Percentiles rank a stretch among this genome's conserved stretches.
phyloP scores from a whole-genome alignment of 768 basidiomycete species.

The Mycena indigotica region DNA sequence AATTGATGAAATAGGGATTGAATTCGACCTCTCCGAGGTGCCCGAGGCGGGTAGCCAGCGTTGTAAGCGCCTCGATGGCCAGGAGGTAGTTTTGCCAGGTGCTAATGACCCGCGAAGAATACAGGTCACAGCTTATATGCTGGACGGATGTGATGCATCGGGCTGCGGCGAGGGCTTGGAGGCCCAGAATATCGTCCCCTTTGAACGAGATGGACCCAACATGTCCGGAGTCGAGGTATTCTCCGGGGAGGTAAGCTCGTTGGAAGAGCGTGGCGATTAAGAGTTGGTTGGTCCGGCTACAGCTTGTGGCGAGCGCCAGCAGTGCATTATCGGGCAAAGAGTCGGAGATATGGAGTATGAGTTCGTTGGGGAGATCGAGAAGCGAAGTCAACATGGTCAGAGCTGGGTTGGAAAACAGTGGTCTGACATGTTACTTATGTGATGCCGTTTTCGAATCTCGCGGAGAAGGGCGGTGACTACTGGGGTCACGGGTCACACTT shows the following conservation, averaged over 20 bases:
- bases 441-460: no score
- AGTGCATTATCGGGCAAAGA: constrained; percentile 4
- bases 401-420: no score
- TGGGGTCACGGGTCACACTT: no score
- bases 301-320: constrained; percentile 2
- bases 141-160: not conserved
- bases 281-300: constrained; percentile 3
- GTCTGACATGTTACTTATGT: no score
- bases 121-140: not conserved
- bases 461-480: no score
- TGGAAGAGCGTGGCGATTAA: not conserved
- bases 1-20: not conserved
- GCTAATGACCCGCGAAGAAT: not conserved
- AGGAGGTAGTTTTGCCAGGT: constrained; percentile 3
- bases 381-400: no score
- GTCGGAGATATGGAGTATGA: constrained; percentile 6
- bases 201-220: not conserved
- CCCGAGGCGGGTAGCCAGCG: not conserved
- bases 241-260: not conserved
- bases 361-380: constrained; percentile 16
- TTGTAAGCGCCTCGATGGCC: not conserved
- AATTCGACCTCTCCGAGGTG: not conserved
- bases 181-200: not conserved
- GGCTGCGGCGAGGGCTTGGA: not conserved
- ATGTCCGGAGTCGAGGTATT: not conserved